Conservation (phyloP, 306 rosid species). For the Parietaria judaica region DNA sequence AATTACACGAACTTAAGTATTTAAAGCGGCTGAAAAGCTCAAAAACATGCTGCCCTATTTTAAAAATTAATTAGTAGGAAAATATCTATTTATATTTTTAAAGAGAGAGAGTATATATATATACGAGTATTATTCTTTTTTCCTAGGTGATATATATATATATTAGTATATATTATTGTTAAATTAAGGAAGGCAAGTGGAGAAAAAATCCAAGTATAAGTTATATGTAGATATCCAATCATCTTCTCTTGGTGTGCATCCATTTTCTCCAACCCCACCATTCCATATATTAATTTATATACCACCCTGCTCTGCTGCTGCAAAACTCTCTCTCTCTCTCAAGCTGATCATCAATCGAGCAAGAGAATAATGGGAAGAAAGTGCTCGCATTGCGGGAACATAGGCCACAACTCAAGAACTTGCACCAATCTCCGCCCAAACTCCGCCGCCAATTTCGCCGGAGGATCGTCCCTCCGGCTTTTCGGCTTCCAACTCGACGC, state of each 20-base stretch:
- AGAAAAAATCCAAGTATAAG: conserved; percentile 35
- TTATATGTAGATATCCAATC: conserved; percentile 44
- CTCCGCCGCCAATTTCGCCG: conserved; percentile 12
- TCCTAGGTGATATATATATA: not conserved
- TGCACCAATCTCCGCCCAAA: conserved; percentile 48
- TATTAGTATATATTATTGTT: not conserved
- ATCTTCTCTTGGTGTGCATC: conserved; percentile 48
- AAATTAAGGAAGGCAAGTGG: conserved; percentile 14
- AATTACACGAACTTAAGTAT: no score
- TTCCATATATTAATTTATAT: conserved; percentile 44
- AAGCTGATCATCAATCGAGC: not conserved
- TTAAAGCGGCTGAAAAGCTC: no score
- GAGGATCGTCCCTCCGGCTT: conserved; percentile 42
- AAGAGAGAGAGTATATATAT: conserved; percentile 13
- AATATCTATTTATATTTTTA: no score
- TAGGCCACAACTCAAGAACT: conserved; percentile 93
- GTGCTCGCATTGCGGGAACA: conserved; percentile 93
- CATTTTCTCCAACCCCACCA: conserved; percentile 42
- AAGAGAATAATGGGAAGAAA: conserved; percentile 61
- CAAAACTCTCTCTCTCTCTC: conserved; percentile 20
- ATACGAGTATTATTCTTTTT: not conserved
- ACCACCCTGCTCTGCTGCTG: no score
- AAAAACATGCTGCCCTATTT: no score
- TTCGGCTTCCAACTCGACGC: conserved; percentile 74
- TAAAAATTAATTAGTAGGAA: no score